Evolutionary conservation across 192 early-diverging fungal genomes (phyloP).

Genomic region (Pecoramyces ruminantium): DNA sequence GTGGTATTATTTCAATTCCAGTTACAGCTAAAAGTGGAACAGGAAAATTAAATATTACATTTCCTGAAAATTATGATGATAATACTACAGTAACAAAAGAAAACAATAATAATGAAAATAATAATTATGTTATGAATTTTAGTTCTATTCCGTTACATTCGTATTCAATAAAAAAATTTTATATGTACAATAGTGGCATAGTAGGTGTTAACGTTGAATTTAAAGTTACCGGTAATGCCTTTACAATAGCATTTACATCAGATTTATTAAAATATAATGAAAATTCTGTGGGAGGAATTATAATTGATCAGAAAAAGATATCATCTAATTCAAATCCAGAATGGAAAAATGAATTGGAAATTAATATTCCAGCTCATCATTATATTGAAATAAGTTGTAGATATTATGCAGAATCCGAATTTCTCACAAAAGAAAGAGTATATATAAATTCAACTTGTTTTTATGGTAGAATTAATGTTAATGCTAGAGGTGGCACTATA

Average conservation of each 20-base stretch:
- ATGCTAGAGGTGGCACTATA: slow-evolving; percentile 37
- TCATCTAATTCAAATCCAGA: background rate
- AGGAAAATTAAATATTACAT: background rate
- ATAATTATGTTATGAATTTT: background rate
- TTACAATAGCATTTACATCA: background rate
- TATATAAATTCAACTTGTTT: background rate
- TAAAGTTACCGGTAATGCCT: background rate
- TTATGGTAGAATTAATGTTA: background rate
- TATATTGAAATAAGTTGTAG: background rate
- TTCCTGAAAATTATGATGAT: background rate
- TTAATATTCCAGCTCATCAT: background rate
- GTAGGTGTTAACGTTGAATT: background rate
- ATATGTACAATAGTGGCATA: background rate
- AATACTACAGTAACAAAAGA: background rate
- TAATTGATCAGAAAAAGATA: background rate
- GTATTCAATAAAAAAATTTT: background rate
- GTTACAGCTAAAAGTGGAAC: background rate
- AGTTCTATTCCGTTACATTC: background rate
- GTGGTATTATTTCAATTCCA: background rate
- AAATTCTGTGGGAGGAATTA: background rate
- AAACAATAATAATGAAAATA: background rate
- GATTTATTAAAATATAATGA: background rate
- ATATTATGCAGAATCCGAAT: background rate
- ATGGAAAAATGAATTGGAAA: background rate
- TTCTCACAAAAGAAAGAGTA: background rate